Base-by-base conservation (phyloP, 768 basidiomycete species). In the Termitomyces sp. region DNA sequence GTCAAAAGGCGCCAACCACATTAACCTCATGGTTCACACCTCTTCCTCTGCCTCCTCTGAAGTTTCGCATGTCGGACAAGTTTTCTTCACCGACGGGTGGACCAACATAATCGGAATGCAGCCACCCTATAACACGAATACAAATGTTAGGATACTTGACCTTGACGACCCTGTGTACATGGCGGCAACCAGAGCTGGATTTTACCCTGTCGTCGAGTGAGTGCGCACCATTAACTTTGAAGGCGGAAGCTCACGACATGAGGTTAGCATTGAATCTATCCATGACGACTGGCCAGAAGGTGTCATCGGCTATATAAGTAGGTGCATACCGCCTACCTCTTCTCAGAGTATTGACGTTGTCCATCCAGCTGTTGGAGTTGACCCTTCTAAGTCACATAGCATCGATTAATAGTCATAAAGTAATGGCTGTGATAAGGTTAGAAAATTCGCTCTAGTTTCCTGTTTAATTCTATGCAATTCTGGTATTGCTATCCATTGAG, bases 61-160 rank as follows among this genome's bases (percentile, higher is more conserved):
- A 1, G 65, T 72, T 9, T 52, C 65, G 9, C 76, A 77, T 61
- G 65, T 69, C 45, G 77, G 77, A 7, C 74, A 73, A 52, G 61
- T 77, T 13, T 78, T 75, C 70, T 77, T 77, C 66, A 69, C 69
- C 9, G 75, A 76, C 48, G 60, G 58, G 20, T 74, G 72, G 73
- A 74, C 68, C 36, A 65, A 67, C 3, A 64, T 69, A 30, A 67
- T 76, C 22, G 61, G 66, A 57, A 66, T 61, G 53, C 66, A 66
- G 15, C 54, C 65, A 8, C 66, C 69, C 7, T 77, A 77, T 63
- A 66, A 60, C 51, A 55, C 66, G 50, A 75, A 74, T 59, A 71
- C 65, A 0, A 68, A 72, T 36, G n/a, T 31, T 4, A 61, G 68
- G 36, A 66, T 67, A n/a, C 30, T 60, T 27, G 72, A 76, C 62